phyloP scores from a whole-genome alignment of 106 monocot genomes.

The Allium fistulosum region DNA sequence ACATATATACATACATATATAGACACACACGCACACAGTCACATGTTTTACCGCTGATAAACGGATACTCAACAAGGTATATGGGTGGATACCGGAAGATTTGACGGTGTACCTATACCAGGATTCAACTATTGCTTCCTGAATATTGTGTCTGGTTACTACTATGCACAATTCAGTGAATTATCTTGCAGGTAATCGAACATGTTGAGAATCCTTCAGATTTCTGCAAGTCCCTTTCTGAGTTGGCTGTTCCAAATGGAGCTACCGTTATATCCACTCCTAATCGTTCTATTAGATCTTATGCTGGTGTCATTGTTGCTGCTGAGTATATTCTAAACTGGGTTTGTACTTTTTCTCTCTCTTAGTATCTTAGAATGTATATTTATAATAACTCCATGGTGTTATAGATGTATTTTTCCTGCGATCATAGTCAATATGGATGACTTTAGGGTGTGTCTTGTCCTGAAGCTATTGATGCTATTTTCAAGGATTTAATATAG shows the following conservation, averaged over 20 bases:
- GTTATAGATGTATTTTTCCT: neutral
- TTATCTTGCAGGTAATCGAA: conserved; percentile 73
- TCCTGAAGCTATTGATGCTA: neutral
- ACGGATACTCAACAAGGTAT: too few relatives aligned
- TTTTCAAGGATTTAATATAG: neutral
- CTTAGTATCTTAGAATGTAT: neutral
- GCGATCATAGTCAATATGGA: neutral
- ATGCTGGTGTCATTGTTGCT: conserved; percentile 86
- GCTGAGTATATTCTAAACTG: conserved; percentile 95
- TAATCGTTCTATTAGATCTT: conserved; percentile 81
- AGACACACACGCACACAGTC: too few relatives aligned
- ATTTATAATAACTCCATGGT: too few relatives aligned
- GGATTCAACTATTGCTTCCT: too few relatives aligned
- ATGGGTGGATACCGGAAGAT: too few relatives aligned
- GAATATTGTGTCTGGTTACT: too few relatives aligned
- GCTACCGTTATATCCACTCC: conserved; percentile 79
- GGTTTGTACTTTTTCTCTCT: conserved; percentile 32
- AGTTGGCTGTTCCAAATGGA: conserved; percentile 55
- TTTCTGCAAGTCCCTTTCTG: conserved; percentile 75
- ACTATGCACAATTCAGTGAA: too few relatives aligned
- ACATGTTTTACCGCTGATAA: too few relatives aligned
- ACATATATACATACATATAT: too few relatives aligned
- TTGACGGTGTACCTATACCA: too few relatives aligned
- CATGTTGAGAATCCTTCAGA: conserved; percentile 87
- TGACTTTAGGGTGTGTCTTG: neutral